Evolutionary conservation across 1,139 yeast species (phyloP).

Genomic region (Candida mesenterica): DNA sequence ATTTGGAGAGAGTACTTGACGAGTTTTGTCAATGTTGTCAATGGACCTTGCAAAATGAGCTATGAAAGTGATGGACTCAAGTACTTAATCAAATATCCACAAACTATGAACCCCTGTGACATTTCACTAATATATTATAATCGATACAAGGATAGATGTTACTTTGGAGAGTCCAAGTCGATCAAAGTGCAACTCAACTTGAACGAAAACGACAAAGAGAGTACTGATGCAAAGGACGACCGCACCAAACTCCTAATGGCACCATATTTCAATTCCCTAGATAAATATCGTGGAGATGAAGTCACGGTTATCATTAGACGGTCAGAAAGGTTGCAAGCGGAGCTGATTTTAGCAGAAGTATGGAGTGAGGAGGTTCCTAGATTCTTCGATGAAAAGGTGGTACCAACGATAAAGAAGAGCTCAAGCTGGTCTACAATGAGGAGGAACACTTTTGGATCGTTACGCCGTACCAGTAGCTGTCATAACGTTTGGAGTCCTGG

Average conservation of each 20-base stretch:
- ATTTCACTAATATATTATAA: slow-evolving; percentile 9
- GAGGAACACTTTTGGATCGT: slow-evolving; percentile 12
- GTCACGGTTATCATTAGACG: slow-evolving; percentile 6
- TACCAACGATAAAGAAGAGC: slow-evolving; percentile 5
- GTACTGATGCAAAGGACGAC: not conserved
- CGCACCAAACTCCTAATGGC: not conserved
- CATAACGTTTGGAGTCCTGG: not conserved
- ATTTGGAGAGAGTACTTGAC: slow-evolving; percentile 43
- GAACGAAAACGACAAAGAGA: slow-evolving; percentile 4
- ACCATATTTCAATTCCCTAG: not conserved
- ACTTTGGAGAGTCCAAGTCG: slow-evolving; percentile 14
- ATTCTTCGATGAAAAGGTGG: slow-evolving; percentile 4
- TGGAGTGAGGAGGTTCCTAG: slow-evolving; percentile 24
- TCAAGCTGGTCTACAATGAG: slow-evolving; percentile 15
- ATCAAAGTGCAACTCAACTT: slow-evolving; percentile 12
- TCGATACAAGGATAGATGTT: slow-evolving; percentile 13
- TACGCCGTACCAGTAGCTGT: slow-evolving; percentile 4
- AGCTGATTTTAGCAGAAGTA: slow-evolving; percentile 15
- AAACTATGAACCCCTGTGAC: slow-evolving; percentile 16
- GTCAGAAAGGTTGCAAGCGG: slow-evolving; percentile 17
- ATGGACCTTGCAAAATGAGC: slow-evolving; percentile 41
- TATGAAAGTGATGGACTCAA: slow-evolving; percentile 20
- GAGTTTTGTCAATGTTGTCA: slow-evolving; percentile 34
- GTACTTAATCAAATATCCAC: slow-evolving; percentile 14
- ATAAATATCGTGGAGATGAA: not conserved